Conservation (phyloP, 139 green algal species). For the Tetraselmis striata region DNA sequence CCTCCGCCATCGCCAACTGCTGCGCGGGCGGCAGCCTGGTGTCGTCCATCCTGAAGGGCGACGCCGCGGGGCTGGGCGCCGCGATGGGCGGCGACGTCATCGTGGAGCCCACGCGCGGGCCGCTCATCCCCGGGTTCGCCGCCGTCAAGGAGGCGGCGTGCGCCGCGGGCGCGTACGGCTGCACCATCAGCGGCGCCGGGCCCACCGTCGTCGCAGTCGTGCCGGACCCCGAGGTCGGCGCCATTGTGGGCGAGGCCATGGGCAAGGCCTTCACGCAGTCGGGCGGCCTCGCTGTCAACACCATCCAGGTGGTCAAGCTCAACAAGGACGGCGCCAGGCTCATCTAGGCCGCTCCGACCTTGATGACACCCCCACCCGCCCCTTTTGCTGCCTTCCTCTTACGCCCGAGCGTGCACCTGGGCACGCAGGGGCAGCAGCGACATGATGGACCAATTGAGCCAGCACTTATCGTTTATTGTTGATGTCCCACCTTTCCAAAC, state of each 20-base stretch:
- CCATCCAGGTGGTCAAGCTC: slow-evolving; percentile 52
- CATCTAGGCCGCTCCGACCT: too few species aligned
- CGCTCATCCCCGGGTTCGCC: slow-evolving; percentile 88
- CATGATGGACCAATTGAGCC: too few species aligned
- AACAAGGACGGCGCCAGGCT: slow-evolving; percentile 52
- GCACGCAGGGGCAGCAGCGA: too few species aligned
- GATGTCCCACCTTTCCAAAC: too few species aligned
- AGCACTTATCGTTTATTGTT: too few species aligned
- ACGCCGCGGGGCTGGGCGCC: slow-evolving; percentile 66
- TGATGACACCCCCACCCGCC: too few species aligned
- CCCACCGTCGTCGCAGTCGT: slow-evolving; percentile 94
- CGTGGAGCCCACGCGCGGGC: slow-evolving; percentile 83
- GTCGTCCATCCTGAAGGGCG: slow-evolving; percentile 60
- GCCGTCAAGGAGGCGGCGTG: slow-evolving; percentile 86
- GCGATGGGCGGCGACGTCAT: slow-evolving; percentile 85
- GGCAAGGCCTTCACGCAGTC: slow-evolving; percentile 48
- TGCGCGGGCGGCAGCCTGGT: slow-evolving; percentile 78
- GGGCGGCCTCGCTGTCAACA: slow-evolving; percentile 62
- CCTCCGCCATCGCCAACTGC: slow-evolving; percentile 80
- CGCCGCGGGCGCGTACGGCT: slow-evolving; percentile 81
- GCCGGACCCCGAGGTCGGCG: slow-evolving; percentile 44
- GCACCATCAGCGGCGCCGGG: slow-evolving; percentile 93
- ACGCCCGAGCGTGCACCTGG: too few species aligned
- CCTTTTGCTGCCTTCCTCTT: too few species aligned
- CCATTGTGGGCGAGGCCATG: slow-evolving; percentile 74